A percentile compares a stretch with the other conserved stretches of the same genome.
Evolutionary conservation across 2,329 filamentous ascomycete species (phyloP).

Genomic region (Chrysosphaeria jannelii): DNA sequence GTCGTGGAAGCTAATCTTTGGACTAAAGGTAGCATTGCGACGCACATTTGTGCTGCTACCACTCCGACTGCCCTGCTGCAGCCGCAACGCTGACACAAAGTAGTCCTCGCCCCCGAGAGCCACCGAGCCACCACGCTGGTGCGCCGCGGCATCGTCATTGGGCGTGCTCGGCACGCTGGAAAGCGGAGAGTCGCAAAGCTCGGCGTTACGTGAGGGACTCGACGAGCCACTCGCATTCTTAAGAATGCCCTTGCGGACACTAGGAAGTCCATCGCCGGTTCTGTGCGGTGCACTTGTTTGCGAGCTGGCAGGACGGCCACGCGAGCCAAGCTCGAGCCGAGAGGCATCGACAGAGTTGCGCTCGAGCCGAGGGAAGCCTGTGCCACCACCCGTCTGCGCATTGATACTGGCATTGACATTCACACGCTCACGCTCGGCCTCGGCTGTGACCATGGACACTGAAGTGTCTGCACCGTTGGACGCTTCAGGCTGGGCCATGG

Average conservation of each 20-base stretch:
- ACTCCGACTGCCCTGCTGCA: slow-evolving; percentile 50
- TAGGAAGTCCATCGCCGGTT: slow-evolving; percentile 72
- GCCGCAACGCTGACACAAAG: slow-evolving; percentile 48
- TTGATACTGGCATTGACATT: slow-evolving; percentile 44
- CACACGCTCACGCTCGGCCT: slow-evolving; percentile 64
- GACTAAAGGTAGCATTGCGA: slow-evolving; percentile 51
- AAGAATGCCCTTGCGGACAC: slow-evolving; percentile 81
- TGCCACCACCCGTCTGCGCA: slow-evolving; percentile 37
- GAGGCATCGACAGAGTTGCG: slow-evolving; percentile 47
- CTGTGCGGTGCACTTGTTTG: no score
- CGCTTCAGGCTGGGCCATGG: slow-evolving; percentile 1
- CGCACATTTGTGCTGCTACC: slow-evolving; percentile 44
- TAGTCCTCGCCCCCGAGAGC: slow-evolving; percentile 66
- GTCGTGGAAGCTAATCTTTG: slow-evolving; percentile 79
- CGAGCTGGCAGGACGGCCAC: slow-evolving; percentile 23
- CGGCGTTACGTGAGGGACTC: slow-evolving; percentile 2
- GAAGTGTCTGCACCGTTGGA: slow-evolving; percentile 25
- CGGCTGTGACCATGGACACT: slow-evolving; percentile 84
- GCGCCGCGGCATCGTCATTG: slow-evolving; percentile 39
- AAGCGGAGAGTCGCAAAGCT: not conserved
- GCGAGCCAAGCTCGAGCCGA: slow-evolving; percentile 13
- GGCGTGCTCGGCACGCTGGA: slow-evolving; percentile 76
- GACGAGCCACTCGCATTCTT: no score
- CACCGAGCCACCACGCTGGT: slow-evolving; percentile 37
- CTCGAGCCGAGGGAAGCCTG: slow-evolving; percentile 62